Evolutionary conservation across 202 grass and related monocot genomes (phyloP), one percentile per base, ranked within the genome.

Genomic region (Carex sylvatica): DNA sequence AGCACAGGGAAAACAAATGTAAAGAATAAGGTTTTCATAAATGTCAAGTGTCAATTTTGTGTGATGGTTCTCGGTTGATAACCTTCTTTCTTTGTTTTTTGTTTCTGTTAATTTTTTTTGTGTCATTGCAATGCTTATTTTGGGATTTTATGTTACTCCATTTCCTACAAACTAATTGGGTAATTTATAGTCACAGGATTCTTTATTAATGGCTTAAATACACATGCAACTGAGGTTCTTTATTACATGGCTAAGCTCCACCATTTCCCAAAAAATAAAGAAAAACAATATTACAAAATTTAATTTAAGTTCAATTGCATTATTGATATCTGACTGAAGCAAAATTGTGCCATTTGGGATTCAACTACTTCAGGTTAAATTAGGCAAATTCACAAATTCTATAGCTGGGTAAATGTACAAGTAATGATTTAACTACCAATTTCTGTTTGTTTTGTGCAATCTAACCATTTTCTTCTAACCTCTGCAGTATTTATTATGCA

Each of bases 91-190:
- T 49, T 28, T 67, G 12, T 28, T 52, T 74, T 74, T 26, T 74
- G 44, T 51, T 74, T 69, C 15, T 42, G n/a, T n/a, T n/a, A n/a
- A n/a, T 70, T 70, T 44, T 35, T 74, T 73, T 73, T 28, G 69
- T 74, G 11, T 24, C 44, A 74, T 51, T 74, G 11, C 70, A 73
- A 18, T 13, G 40, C 42, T 73, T 51, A 73, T 49, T 73, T 70
- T 22, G 9, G n/a, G n/a, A 42, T 70, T 70, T 70, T 36, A 44
- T 70, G 66, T 70, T 70, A 70, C 19, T 6, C 8, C 10, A 6
- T 20, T n/a, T 13, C 30, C 5, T 16, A 35, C 3, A 19, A 26
- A 70, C 14, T 30, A 65, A 71, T 12, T 72, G 19, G 42, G n/a
- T 49, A 49, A 14, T 42, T 22, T 23, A 20, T 15, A 9, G 65